These are phyloP conservation scores for Myxozyma sirexii DNA, from an alignment of 805 yeast species.

Conservation along the genomic window DNA sequence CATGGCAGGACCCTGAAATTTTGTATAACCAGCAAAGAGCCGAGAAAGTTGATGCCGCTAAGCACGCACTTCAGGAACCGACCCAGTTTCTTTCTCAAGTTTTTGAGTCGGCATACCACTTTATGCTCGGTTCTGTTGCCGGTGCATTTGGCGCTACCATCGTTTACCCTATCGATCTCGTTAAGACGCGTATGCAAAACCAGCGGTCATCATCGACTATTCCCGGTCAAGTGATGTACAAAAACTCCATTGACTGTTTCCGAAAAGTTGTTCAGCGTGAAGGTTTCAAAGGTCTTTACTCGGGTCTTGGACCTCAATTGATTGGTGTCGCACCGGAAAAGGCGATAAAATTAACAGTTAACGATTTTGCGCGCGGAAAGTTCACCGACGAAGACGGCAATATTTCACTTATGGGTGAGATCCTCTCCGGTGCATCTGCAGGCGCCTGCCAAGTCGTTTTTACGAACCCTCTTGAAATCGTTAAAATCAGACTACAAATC, in stretches of 20 bases:
- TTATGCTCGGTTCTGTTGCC: slow-evolving; percentile 88
- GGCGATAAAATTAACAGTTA: slow-evolving; percentile 93
- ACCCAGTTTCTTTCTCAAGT: slow-evolving; percentile 56
- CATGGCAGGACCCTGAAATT: slow-evolving; percentile 46
- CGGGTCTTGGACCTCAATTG: slow-evolving; percentile 91
- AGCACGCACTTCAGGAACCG: slow-evolving; percentile 45
- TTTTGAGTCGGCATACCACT: slow-evolving; percentile 85
- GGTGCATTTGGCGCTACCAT: slow-evolving; percentile 99
- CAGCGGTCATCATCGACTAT: slow-evolving; percentile 63
- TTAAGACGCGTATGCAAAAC: slow-evolving; percentile 96
- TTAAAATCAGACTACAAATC: slow-evolving; percentile 90
- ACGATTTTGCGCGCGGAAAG: slow-evolving; percentile 78
- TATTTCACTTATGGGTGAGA: slow-evolving; percentile 62
- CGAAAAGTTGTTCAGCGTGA: slow-evolving; percentile 72
- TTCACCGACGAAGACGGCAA: slow-evolving; percentile 61
- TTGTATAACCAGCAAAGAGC: slow-evolving; percentile 36
- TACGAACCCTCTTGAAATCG: slow-evolving; percentile 95
- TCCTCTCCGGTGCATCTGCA: slow-evolving; percentile 88
- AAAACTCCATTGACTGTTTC: slow-evolving; percentile 84
- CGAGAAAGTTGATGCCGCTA: slow-evolving; percentile 46
- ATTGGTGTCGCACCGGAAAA: slow-evolving; percentile 98
- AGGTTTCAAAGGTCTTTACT: slow-evolving; percentile 83
- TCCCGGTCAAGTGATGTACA: slow-evolving; percentile 56
- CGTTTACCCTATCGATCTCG: slow-evolving; percentile 94
- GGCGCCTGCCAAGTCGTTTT: slow-evolving; percentile 96